Base-by-base conservation (phyloP, 1,284 basidiomycete genomes). In the Puccinia horiana region DNA sequence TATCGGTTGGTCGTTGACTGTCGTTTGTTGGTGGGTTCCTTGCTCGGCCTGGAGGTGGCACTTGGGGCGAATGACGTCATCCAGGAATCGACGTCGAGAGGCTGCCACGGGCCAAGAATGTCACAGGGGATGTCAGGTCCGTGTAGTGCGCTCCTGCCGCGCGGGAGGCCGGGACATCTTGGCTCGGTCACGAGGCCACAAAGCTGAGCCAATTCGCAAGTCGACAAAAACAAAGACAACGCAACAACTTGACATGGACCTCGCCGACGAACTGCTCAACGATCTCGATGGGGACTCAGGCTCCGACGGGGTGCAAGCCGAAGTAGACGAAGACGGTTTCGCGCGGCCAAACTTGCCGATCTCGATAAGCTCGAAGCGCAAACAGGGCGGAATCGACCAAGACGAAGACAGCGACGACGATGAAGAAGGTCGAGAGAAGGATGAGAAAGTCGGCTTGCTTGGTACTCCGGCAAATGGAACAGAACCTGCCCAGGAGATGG, bases 261-360 rank as follows among this genome's bases (percentile, higher is more conserved):
- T 79, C 35, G 77, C 77, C 0, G 65, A 79, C 65, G 77, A 79
- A 32, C 49, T 79, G 20, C 65, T 79, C 14, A 69, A 69, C 35
- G 77, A 79, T 35, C 65, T 79, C 44, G 77, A 79, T 32, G 77
- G 77, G 5, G 63, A 69, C 35, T 79, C 77, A n/a, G 77, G 77
- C 63, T 35, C 49, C 12, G 77, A 79, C 26, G 77, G 65, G 16
- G 65, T 20, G 20, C 12, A 3, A 6, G 40, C 2, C 16, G 42
- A 65, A 20, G 16, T 42, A 1, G 52, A 44, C 32, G 56, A 76
- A 12, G 75, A 76, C 32, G 72, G 72, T 12, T 75, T 75, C 40
- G 23, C 56, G 44, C 72, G 72, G 37, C 72, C 72, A 11, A 75
- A n/a, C 52, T 29, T 75, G n/a, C 75, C 75, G 35, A 37, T 26